Conservation (phyloP, 176 grass and related monocot species). For the Lolium rigidum region DNA sequence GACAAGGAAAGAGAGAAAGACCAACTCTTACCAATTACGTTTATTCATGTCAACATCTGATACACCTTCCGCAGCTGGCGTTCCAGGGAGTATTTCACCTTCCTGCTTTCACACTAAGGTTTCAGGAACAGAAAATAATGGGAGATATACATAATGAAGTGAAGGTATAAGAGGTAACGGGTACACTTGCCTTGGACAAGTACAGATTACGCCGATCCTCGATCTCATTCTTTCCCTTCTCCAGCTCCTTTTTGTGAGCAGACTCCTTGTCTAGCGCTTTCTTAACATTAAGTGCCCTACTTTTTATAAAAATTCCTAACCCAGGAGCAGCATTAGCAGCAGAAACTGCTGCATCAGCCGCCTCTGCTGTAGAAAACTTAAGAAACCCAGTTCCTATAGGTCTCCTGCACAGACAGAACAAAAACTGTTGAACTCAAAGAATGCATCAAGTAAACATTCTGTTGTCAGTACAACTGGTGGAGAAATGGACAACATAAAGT, state of each 20-base stretch:
- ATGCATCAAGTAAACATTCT: conserved; percentile 33
- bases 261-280: conserved; percentile 87
- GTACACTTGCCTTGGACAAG: conserved; percentile 73
- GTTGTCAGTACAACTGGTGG: not conserved
- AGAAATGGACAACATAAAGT: not conserved
- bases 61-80: conserved; percentile 84
- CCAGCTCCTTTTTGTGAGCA: conserved; percentile 77
- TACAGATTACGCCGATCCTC: conserved; percentile 93
- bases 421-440: conserved; percentile 20
- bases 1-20: not conserved
- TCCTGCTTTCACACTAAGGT: conserved; percentile 59
- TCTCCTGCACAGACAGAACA: conserved; percentile 56
- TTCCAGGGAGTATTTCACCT: conserved; percentile 86
- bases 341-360: conserved; percentile 74
- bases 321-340: conserved; percentile 79
- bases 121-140: conserved; percentile 37
- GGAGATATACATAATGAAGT: not conserved
- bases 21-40: conserved; percentile 67
- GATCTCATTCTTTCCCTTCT: conserved; percentile 73
- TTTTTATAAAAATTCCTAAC: conserved; percentile 89
- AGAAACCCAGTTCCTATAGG: conserved; percentile 86
- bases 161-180: not conserved
- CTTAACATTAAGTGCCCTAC: conserved; percentile 71
- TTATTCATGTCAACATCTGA: conserved; percentile 93
- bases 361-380: conserved; percentile 70